These are phyloP conservation scores for Pseudomicrostroma phylloplanum DNA, from an alignment of 1,284 basidiomycete genomes.

Conservation along the genomic window DNA sequence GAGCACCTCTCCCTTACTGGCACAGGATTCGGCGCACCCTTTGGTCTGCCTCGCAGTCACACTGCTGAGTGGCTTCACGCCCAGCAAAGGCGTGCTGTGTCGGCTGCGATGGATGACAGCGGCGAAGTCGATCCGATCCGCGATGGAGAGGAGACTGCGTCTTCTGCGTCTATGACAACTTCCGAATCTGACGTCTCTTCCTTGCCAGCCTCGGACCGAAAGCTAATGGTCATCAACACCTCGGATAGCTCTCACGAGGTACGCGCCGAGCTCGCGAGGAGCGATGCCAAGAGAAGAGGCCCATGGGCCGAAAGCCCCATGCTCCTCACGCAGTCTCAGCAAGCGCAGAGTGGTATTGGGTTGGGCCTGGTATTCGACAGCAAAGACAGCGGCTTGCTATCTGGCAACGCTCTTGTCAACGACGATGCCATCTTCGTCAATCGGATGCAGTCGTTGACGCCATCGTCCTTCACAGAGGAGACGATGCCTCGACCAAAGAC, in stretches of 20 bases:
- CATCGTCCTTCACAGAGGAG: no score
- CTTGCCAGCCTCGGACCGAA: background rate
- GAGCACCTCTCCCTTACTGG: constrained; percentile 10
- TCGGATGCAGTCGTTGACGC: no score
- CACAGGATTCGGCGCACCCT: constrained; percentile 6
- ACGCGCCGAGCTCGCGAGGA: background rate
- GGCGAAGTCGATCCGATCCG: constrained; percentile 4
- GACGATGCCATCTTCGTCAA: no score
- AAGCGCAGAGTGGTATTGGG: constrained; percentile 2
- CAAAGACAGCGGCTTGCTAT: background rate
- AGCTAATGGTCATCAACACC: constrained; percentile 7
- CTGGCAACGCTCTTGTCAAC: no score
- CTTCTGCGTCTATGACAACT: background rate
- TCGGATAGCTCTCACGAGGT: constrained; percentile 5
- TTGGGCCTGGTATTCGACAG: background rate
- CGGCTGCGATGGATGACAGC: no score
- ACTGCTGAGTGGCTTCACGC: constrained; percentile 16
- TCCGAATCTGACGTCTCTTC: background rate
- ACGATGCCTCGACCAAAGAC: no score
- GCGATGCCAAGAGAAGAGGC: constrained; percentile 3
- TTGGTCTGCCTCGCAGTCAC: constrained; percentile 14
- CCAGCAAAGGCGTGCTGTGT: constrained; percentile 1
- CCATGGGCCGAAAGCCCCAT: constrained; percentile 12
- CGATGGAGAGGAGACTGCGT: constrained; percentile 1
- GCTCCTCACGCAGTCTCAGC: constrained; percentile 1